Conservation (phyloP, 129 eudicot genomes). For the Erigeron canadensis region DNA sequence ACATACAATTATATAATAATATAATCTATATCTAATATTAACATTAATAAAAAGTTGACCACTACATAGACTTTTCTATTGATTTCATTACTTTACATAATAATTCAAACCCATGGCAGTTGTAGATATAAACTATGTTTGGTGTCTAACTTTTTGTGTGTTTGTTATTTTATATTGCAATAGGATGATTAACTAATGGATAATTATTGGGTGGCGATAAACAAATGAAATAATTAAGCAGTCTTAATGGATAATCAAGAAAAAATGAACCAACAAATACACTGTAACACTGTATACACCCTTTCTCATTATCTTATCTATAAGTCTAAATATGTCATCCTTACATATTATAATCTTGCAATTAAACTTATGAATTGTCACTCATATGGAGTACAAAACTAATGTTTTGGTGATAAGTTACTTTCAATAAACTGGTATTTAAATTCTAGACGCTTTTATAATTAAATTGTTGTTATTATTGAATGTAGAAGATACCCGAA, state of each 20-base stretch:
- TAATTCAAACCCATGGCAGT: slow-evolving; percentile 2
- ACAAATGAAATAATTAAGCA: not conserved
- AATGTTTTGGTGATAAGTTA: not conserved
- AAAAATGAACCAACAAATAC: no score
- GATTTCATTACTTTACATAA: not conserved
- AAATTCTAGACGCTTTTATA: not conserved
- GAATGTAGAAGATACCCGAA: not conserved
- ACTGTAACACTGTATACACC: not conserved
- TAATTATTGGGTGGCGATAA: slow-evolving; percentile 12
- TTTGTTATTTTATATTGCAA: not conserved
- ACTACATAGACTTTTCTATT: no score
- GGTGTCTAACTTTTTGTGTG: not conserved
- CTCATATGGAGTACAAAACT: no score
- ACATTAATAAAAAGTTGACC: not conserved
- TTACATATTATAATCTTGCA: no score
- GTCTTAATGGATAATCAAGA: slow-evolving; percentile 1
- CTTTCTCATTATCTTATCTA: not conserved
- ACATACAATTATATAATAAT: no score
- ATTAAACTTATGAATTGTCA: no score
- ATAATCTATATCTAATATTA: no score
- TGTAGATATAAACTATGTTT: not conserved
- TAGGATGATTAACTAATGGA: slow-evolving; percentile 6
- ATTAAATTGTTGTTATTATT: slow-evolving; percentile 1
- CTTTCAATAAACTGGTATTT: not conserved
- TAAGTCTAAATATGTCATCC: not conserved